Conservation (phyloP, 2,329 filamentous ascomycete genomes). For the Fusarium pseudograminearum region DNA sequence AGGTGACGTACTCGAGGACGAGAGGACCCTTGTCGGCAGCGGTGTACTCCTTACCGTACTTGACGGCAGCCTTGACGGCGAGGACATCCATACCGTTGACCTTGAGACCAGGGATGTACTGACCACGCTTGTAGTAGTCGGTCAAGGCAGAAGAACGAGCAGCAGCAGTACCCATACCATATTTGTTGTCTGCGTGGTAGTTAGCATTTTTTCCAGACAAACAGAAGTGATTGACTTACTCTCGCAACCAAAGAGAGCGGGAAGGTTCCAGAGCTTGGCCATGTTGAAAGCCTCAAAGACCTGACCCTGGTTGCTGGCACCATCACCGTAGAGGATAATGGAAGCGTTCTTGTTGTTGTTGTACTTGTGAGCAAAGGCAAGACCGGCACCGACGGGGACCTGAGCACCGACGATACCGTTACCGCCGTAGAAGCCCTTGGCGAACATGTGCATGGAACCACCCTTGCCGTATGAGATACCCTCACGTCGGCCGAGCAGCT, state of each 20-base stretch:
- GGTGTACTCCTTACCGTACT: conserved; percentile 93
- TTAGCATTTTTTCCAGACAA: conserved; percentile 18
- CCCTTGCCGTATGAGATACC: conserved; percentile 99
- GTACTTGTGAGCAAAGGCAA: conserved; percentile 98
- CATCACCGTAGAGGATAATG: conserved; percentile 94
- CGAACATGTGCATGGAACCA: conserved; percentile 99
- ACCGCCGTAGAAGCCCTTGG: conserved; percentile 96
- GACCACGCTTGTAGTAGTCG: conserved; percentile 99
- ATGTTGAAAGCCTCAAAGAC: conserved; percentile 99
- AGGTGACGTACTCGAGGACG: conserved; percentile 98
- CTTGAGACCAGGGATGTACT: conserved; percentile 99
- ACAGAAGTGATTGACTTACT: conserved; percentile 70
- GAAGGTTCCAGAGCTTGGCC: conserved; percentile 99
- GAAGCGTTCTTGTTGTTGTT: conserved; percentile 85
- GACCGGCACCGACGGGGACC: conserved; percentile 94
- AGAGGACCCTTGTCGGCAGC: conserved; percentile 87
- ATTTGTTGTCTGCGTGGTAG: conserved; percentile 90
- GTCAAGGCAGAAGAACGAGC: conserved; percentile 94
- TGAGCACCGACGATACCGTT: conserved; percentile 99
- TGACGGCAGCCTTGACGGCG: conserved; percentile 94
- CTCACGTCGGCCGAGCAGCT: conserved; percentile 92
- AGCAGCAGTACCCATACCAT: conserved; percentile 98
- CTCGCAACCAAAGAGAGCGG: conserved; percentile 96
- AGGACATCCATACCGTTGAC: conserved; percentile 99
- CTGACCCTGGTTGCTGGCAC: conserved; percentile 98